Conservation (phyloP, 257 asterid genomes). For the Solanum acaule region DNA sequence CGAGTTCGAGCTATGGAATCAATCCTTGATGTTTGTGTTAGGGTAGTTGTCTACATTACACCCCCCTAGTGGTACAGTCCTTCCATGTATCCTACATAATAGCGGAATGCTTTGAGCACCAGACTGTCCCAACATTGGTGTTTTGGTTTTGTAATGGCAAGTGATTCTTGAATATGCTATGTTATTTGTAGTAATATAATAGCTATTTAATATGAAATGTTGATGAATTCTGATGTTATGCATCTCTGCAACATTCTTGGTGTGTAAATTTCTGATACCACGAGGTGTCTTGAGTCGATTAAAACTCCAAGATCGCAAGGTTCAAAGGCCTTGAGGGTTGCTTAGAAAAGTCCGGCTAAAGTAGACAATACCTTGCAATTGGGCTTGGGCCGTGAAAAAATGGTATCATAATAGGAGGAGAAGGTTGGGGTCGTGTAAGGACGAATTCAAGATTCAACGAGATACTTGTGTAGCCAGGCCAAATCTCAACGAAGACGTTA, state of each 20-base stretch:
- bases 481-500: too few relatives aligned
- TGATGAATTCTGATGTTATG: neutral
- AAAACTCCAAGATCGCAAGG: neutral
- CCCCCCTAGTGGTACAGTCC: neutral
- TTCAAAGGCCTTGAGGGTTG: neutral
- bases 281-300: neutral
- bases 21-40: neutral
- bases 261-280: neutral
- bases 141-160: neutral
- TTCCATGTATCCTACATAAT: neutral
- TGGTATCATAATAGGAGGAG: neutral
- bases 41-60: neutral
- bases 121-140: neutral
- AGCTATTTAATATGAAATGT: neutral
- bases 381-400: neutral
- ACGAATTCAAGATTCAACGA: neutral
- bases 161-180: neutral
- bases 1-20: fast-evolving
- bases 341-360: neutral
- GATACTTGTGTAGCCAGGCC: neutral
- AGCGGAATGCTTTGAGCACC: neutral
- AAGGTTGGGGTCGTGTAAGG: neutral
- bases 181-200: neutral
- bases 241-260: neutral
- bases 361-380: neutral